Percentiles rank a stretch among this genome's conserved stretches.
Evolutionary conservation across 768 basidiomycete species (phyloP).

Genomic region (Daedalea quercina): DNA sequence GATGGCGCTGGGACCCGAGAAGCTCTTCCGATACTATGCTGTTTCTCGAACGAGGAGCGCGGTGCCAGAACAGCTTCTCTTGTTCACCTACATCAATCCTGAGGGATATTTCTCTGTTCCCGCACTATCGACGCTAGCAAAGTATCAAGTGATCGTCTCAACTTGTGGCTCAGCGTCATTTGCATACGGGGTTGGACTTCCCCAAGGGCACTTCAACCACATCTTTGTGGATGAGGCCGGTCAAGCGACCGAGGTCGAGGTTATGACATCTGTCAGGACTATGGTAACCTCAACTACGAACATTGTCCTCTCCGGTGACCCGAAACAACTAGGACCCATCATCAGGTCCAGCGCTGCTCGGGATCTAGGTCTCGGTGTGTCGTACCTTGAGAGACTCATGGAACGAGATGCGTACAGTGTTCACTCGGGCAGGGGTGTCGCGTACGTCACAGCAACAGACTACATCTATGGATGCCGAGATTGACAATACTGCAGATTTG

Average conservation of each 20-base stretch:
- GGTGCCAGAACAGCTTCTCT: slow-evolving; percentile 30
- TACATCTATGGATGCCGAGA: neutral
- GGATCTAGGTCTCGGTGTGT: slow-evolving; percentile 48
- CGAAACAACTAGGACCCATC: slow-evolving; percentile 66
- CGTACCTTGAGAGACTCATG: slow-evolving; percentile 53
- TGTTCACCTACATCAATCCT: slow-evolving; percentile 32
- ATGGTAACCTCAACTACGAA: slow-evolving; percentile 48
- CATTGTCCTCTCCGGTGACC: slow-evolving; percentile 61
- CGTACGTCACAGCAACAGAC: slow-evolving; percentile 7
- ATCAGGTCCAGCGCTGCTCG: slow-evolving; percentile 52
- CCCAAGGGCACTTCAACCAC: slow-evolving; percentile 56
- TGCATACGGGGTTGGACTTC: slow-evolving; percentile 47
- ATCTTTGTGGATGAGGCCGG: slow-evolving; percentile 72
- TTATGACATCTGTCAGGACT: slow-evolving; percentile 55
- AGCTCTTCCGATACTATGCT: slow-evolving; percentile 54
- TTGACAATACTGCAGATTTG: slow-evolving; percentile 33
- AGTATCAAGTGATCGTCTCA: slow-evolving; percentile 50
- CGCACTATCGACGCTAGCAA: slow-evolving; percentile 27
- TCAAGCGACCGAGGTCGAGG: slow-evolving; percentile 66
- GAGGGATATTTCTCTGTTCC: slow-evolving; percentile 41
- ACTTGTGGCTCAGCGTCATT: slow-evolving; percentile 62
- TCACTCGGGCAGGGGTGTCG: slow-evolving; percentile 9
- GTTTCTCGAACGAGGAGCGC: slow-evolving; percentile 36
- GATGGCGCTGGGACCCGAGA: slow-evolving; percentile 22
- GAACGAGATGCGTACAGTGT: slow-evolving; percentile 27